Percentiles rank a stretch among this genome's conserved stretches.
phyloP scores from a whole-genome alignment of 2,329 filamentous ascomycete species.

The Phialophora expanda region DNA sequence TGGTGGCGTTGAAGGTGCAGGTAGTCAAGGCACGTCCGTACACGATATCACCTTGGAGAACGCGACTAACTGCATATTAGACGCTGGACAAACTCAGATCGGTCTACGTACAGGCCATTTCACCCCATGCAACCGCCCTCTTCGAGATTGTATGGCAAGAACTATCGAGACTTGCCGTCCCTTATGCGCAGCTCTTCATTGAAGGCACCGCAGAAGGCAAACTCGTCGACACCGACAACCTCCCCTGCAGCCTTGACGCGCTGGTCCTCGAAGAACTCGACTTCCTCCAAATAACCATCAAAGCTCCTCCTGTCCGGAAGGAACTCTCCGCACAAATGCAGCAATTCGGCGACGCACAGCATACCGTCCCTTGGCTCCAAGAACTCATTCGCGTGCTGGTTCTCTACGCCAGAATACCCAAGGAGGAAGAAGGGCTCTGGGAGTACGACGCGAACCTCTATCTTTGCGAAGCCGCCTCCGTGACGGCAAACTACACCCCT shows the following conservation, averaged over 20 bases:
- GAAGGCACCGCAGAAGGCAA: conserved; percentile 83
- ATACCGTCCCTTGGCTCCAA: conserved; percentile 77
- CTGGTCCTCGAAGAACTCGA: conserved; percentile 92
- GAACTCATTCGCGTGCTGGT: conserved; percentile 86
- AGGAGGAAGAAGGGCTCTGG: conserved; percentile 93
- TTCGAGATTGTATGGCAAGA: conserved; percentile 92
- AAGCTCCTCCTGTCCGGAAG: conserved; percentile 83
- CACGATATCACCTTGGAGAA: background rate
- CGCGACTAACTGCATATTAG: conserved; percentile 49
- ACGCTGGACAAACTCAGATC: conserved; percentile 85
- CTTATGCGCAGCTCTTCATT: conserved; percentile 85
- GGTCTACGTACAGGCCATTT: conserved; percentile 80
- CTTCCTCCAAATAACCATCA: conserved; percentile 88
- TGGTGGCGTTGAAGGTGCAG: conserved; percentile 87
- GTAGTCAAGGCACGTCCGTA: conserved; percentile 70
- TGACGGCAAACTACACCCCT: conserved; percentile 94
- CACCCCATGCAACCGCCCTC: conserved; percentile 78
- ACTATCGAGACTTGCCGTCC: conserved; percentile 71
- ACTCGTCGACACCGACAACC: conserved; percentile 75
- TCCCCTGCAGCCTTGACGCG: conserved; percentile 95
- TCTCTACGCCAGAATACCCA: conserved; percentile 85
- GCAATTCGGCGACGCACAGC: conserved; percentile 61
- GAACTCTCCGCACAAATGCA: conserved; percentile 83
- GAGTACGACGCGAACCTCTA: conserved; percentile 96
- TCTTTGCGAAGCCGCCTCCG: conserved; percentile 90